Conservation (phyloP, 1,139 yeast species). For the Geotrichum australiense region DNA sequence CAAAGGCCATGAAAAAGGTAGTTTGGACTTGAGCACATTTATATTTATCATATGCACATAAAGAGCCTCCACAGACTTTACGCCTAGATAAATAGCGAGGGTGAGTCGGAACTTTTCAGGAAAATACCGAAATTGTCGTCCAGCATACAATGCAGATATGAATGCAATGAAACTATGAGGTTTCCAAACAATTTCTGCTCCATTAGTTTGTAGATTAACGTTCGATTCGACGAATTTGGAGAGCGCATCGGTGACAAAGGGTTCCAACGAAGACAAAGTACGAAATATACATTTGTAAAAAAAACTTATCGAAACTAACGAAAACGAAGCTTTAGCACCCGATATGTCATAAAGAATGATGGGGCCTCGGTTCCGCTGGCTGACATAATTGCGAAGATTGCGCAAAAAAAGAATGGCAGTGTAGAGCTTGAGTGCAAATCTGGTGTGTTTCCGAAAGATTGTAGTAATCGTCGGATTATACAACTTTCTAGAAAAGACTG, state of each 20-base stretch:
- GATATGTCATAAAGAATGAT: not conserved
- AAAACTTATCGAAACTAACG: constrained; percentile 7
- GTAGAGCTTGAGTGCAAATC: constrained; percentile 10
- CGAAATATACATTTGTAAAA: constrained; percentile 8
- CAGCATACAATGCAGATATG: constrained; percentile 4
- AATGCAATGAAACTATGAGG: constrained; percentile 4
- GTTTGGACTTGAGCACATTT: constrained; percentile 31
- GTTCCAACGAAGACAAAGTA: not conserved
- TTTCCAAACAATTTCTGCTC: not conserved
- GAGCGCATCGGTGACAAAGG: not conserved
- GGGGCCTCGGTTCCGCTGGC: not conserved
- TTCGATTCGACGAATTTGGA: constrained; percentile 1
- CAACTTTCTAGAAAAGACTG: not conserved
- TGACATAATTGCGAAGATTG: not conserved
- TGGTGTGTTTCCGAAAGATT: constrained; percentile 9
- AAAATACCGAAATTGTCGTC: constrained; percentile 16
- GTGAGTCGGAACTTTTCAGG: constrained; percentile 27
- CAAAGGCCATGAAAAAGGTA: constrained; percentile 36
- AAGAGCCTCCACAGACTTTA: constrained; percentile 33
- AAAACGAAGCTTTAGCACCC: constrained; percentile 4
- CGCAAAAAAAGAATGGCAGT: not conserved
- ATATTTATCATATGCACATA: constrained; percentile 33
- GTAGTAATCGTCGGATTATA: no score
- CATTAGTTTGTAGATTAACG: not conserved
- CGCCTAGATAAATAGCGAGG: constrained; percentile 31